Evolutionary conservation across 768 basidiomycete species (phyloP), one percentile per base, ranked within the genome.

Genomic region (Boletus rufocinnamomeus): DNA sequence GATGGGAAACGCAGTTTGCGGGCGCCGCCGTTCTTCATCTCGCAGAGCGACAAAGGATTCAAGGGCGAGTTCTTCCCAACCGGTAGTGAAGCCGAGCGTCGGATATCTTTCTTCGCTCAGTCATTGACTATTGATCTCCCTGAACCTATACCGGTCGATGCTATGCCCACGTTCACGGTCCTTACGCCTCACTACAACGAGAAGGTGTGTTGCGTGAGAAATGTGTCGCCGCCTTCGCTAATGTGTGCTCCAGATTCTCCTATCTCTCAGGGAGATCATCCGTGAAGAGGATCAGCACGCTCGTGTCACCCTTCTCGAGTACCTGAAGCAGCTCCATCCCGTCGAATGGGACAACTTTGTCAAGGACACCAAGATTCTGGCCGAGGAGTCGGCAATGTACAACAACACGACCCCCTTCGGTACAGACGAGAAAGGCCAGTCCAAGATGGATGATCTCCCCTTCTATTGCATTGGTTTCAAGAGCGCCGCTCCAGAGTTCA

Each of bases 281-380:
- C 89, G 96, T 63, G 96, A 99, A 75, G 95, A 98, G 71, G 95
- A 98, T 73, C 92, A 96, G 74, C 90, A 95, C 74, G 93, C 94
- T 30, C 91, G 96, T 40, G 97, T 99, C 58, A 98, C 97, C 27
- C 86, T 98, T 30, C 80, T 99, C 43, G 97, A 98, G 75, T 99
- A 98, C 77, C 82, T 99, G 66, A 99, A 99, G 76, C 97, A 98
- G 71, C 84, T 99, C 40, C 97, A 99, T 71, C 91, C 95, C 5
- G 80, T 98, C 66, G 97, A 99, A 72, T 99, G 97, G 97, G 93
- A 96, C 75, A 98, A 99, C 74, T 98, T 99, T 62, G 97, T 99
- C 66, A 95, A 94, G 80, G 97, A 99, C 72, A 99, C 97, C 69
- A 98, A 95, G 81, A 99, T 99, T 65, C 82, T 99, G 38, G 95